Conservation (phyloP, 805 yeast species). For the Vanderwaltozyma polyspora region DNA sequence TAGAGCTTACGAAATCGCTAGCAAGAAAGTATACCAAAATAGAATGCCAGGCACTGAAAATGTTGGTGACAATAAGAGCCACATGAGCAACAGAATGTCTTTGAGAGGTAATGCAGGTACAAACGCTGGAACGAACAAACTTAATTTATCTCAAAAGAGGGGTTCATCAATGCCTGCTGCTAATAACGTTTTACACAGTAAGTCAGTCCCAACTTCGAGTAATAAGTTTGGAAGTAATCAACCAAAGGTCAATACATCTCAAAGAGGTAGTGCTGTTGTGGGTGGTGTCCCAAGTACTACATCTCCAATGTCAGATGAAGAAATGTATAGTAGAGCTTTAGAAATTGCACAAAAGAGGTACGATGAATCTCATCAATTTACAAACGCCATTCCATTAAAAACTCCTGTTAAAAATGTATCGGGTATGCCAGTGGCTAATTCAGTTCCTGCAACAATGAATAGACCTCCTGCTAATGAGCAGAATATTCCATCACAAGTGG, state of each 20-base stretch:
- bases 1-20: conserved; percentile 45
- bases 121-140: too few species aligned
- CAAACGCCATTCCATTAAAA: neutral
- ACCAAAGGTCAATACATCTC: neutral
- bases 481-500: too few species aligned
- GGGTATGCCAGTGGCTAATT: too few species aligned
- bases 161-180: too few species aligned
- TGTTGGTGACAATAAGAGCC: conserved; percentile 3
- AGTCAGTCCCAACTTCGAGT: neutral
- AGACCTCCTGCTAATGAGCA: neutral
- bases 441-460: neutral
- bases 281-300: too few species aligned
- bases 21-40: conserved; percentile 43
- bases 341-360: conserved; percentile 42
- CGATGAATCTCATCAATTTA: conserved; percentile 5
- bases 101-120: conserved; percentile 9
- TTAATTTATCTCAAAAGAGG: neutral
- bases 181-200: neutral
- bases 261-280: neutral
- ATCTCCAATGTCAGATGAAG: conserved; percentile 30
- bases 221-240: too few species aligned
- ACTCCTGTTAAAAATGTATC: neutral
- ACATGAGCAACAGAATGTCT: conserved; percentile 18
- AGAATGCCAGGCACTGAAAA: conserved; percentile 4
- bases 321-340: conserved; percentile 47